Conservation (phyloP, 2,329 filamentous ascomycete species). For the Dendrostoma leiphaemia region DNA sequence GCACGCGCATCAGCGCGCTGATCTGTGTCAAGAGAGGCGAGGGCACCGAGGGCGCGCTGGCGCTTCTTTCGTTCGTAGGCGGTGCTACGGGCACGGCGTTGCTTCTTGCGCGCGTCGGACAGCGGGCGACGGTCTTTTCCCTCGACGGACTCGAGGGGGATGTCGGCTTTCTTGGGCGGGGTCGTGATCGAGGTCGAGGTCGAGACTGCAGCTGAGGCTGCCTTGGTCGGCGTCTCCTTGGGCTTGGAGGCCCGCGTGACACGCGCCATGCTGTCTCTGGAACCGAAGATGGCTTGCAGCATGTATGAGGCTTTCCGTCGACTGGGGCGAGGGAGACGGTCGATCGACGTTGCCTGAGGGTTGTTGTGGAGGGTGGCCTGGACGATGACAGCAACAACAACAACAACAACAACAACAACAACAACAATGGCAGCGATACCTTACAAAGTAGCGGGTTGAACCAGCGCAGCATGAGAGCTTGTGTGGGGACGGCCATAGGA, state of each 20-base stretch:
- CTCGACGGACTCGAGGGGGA: background rate
- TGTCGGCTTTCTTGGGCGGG: background rate
- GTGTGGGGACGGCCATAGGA: too few relatives aligned
- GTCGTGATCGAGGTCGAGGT: background rate
- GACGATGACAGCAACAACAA: too few relatives aligned
- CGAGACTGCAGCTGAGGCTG: background rate
- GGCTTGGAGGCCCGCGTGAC: slow-evolving; percentile 4
- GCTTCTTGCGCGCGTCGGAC: background rate
- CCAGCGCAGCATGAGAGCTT: too few relatives aligned
- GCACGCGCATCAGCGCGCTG: background rate
- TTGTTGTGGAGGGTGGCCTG: too few relatives aligned
- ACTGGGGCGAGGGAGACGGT: too few relatives aligned
- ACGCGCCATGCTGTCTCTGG: background rate
- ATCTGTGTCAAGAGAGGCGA: background rate
- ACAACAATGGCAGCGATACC: too few relatives aligned
- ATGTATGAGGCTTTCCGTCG: background rate
- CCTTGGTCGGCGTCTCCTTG: background rate
- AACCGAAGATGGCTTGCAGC: background rate
- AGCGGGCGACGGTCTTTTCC: background rate
- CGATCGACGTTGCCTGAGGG: background rate
- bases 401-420: too few relatives aligned
- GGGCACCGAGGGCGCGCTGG: background rate
- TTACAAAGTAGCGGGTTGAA: too few relatives aligned
- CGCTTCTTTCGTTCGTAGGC: slow-evolving; percentile 2
- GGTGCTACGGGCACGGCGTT: background rate